Evolutionary conservation across 2,329 filamentous ascomycete species (phyloP), one percentile per base, ranked within the genome.

Genomic region (Fusarium marasasianum): DNA sequence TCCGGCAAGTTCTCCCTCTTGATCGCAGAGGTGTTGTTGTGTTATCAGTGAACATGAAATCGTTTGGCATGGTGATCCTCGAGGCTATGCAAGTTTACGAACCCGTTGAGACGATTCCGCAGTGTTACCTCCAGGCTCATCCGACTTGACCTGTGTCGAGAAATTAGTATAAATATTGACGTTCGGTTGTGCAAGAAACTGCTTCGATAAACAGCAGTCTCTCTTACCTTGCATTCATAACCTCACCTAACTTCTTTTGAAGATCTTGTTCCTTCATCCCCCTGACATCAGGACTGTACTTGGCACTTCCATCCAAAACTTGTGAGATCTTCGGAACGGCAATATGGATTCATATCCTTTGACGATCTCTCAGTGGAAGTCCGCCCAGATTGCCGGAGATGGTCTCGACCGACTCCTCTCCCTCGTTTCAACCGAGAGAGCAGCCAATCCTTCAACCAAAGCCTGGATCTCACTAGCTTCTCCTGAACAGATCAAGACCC

Each of bases 391-490:
- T 15, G 51, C 57, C 5, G 79, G 73, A 4, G 60, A 62, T 54
- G 80, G 79, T n/a, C 75, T 81, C 13, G 53, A 74, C 57, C 70
- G 81, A 31, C 77, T 82, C 38, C 57, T 66, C 24, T 67, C 75
- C 3, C 76, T 81, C 13, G 47, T 78, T 13, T 72, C 77, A 37
- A 31, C 70, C 2, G 78, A 81, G 53, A 41, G 14, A 24, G 35
- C 22, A 45, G 40, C 45, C 22, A 79, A 76, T 44, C 44, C 50
- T 41, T 63, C 58, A n/a, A 80, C 78, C 11, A 77, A 75, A 38
- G 75, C 79, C 6, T 82, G 81, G 81, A 81, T 82, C 40, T 74
- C 81, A 4, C 58, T 82, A 38, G 81, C 81, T 22, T 79, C 74
- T 12, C 63, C 67, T 7, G 48, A 72, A 26, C 79, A 82, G n/a